phyloP scores from a whole-genome alignment of 768 basidiomycete species.

The Roridomyces roridus region DNA sequence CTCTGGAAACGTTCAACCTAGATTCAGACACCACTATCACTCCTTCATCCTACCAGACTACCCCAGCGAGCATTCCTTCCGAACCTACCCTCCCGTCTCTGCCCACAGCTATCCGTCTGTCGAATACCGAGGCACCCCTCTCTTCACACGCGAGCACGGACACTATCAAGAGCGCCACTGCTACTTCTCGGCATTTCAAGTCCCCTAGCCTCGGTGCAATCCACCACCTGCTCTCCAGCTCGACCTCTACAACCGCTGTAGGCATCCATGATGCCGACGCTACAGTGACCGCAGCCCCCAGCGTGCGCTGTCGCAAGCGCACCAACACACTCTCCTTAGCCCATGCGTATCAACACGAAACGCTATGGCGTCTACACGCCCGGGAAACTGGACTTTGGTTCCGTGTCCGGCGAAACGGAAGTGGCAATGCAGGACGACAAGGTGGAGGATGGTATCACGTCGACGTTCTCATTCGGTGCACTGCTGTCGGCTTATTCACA shows the following conservation, averaged over 20 bases:
- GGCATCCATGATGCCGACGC: not conserved
- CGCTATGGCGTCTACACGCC: constrained; percentile 47
- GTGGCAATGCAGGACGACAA: constrained; percentile 3
- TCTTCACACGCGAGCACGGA: not conserved
- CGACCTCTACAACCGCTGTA: not conserved
- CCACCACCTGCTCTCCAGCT: constrained; percentile 15
- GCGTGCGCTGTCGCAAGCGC: constrained; percentile 30
- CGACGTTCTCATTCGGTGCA: constrained; percentile 15
- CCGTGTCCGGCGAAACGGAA: not conserved
- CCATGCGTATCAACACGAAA: constrained; percentile 23
- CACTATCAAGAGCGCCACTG: not conserved
- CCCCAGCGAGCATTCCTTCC: not conserved
- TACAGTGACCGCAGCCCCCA: constrained; percentile 19
- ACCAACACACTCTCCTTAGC: constrained; percentile 29
- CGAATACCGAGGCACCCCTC: not conserved
- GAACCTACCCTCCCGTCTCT: not conserved
- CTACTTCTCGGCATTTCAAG: constrained; percentile 20
- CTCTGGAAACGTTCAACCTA: not conserved
- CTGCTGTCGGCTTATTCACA: constrained; percentile 19
- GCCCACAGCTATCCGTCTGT: not conserved
- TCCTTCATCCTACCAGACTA: constrained; percentile 3
- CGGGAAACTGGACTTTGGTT: constrained; percentile 24
- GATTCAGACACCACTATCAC: not conserved
- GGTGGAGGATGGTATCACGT: constrained; percentile 1
- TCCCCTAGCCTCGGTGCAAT: constrained; percentile 25